These are phyloP conservation scores for Podaxis sp. DNA, from an alignment of 768 basidiomycete species.

Conservation along the genomic window DNA sequence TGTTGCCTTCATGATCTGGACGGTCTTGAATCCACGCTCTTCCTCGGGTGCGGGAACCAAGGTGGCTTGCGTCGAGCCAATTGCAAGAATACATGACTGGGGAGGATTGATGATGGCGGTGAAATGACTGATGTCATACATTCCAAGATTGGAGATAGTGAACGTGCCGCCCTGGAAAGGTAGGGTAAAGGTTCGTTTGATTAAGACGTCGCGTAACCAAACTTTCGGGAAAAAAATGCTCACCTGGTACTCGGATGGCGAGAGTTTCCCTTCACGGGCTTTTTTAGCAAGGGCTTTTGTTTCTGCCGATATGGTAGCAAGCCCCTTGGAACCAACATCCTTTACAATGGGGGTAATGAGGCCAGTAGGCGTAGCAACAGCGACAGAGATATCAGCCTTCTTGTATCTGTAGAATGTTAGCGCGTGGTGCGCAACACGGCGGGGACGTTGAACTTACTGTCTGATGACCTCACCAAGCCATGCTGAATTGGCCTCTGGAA, in stretches of 20 bases:
- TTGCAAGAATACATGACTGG: constrained; percentile 96
- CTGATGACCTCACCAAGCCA: constrained; percentile 96
- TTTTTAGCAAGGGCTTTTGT: constrained; percentile 92
- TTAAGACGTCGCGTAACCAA: not conserved
- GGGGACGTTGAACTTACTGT: constrained; percentile 59
- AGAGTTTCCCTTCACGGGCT: constrained; percentile 94
- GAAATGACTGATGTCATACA: constrained; percentile 94
- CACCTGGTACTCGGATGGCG: constrained; percentile 95
- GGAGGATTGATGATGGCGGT: constrained; percentile 99
- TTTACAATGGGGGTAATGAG: constrained; percentile 97
- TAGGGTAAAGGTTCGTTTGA: not conserved
- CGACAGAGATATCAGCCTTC: constrained; percentile 95
- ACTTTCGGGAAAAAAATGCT: constrained; percentile 6
- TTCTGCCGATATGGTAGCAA: constrained; percentile 90
- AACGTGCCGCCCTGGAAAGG: constrained; percentile 84
- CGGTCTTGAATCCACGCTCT: constrained; percentile 93
- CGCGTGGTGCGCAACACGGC: not conserved
- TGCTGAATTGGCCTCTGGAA: constrained; percentile 96
- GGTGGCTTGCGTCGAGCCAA: constrained; percentile 84
- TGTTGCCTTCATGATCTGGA: constrained; percentile 93
- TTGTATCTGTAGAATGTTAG: constrained; percentile 62
- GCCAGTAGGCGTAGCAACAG: constrained; percentile 93
- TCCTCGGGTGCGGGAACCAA: constrained; percentile 85
- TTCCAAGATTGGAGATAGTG: constrained; percentile 98
- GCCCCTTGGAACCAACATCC: constrained; percentile 89